A percentile compares a stretch with the other conserved stretches of the same genome.
phyloP scores from a whole-genome alignment of 495 filamentous ascomycete species.

The Podospora tetraspora region DNA sequence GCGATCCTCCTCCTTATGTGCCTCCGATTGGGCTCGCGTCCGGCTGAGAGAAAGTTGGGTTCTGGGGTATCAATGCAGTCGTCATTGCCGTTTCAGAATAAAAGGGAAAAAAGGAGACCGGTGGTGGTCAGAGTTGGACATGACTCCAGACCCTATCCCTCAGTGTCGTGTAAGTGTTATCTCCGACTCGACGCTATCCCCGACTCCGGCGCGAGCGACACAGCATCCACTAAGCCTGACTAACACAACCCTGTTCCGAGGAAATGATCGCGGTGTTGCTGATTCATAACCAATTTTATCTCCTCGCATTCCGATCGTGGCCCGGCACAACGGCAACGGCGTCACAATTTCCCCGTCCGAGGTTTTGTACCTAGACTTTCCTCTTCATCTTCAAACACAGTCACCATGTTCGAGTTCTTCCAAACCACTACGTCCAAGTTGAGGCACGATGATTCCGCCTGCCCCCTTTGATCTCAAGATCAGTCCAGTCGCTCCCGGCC shows the following conservation, averaged over 20 bases:
- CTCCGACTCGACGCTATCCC: neutral
- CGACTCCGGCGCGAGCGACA: neutral
- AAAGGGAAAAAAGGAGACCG: neutral
- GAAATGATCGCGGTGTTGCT: neutral
- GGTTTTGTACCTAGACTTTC: neutral
- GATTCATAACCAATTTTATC: neutral
- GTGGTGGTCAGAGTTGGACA: no score
- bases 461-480: neutral
- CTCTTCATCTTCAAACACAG: neutral
- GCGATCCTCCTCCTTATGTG: neutral
- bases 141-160: neutral
- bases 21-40: neutral
- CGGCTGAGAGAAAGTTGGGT: neutral
- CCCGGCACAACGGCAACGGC: neutral
- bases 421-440: neutral
- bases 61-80: neutral
- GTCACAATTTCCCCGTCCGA: neutral
- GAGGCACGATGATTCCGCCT: neutral
- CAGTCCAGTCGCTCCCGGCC: neutral
- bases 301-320: neutral
- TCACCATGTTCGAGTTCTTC: neutral
- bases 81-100: neutral
- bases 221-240: neutral
- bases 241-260: neutral
- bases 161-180: neutral